These are phyloP conservation scores for Phytophthora podocarpi DNA, from an alignment of 352 stramenopile genomes.

Conservation along the genomic window DNA sequence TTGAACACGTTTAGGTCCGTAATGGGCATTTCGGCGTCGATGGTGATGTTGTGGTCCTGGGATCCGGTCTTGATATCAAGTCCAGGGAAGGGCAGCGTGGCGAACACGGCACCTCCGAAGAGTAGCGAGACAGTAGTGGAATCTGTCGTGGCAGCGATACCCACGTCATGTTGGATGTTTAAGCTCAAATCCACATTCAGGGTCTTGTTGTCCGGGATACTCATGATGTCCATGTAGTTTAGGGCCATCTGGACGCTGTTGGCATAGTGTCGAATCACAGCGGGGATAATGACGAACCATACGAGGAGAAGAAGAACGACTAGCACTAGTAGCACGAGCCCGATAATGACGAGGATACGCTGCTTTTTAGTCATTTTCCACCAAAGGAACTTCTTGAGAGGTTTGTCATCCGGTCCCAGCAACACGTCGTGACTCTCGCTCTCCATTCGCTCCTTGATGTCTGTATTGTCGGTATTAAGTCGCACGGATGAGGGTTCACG, in stretches of 20 bases:
- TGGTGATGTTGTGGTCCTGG: slow-evolving; percentile 55
- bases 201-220: slow-evolving; percentile 40
- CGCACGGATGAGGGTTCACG: slow-evolving; percentile 16
- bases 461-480: slow-evolving; percentile 3
- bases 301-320: slow-evolving; percentile 52
- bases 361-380: slow-evolving; percentile 62
- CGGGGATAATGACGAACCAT: slow-evolving; percentile 64
- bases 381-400: slow-evolving; percentile 47
- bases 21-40: slow-evolving; percentile 42
- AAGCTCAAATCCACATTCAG: slow-evolving; percentile 58
- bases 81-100: slow-evolving; percentile 44
- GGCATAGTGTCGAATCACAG: slow-evolving; percentile 54
- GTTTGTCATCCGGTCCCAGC: slow-evolving; percentile 10
- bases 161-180: slow-evolving; percentile 48
- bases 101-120: slow-evolving; percentile 50
- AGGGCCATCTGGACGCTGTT: slow-evolving; percentile 55
- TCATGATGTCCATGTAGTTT: slow-evolving; percentile 69
- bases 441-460: slow-evolving; percentile 11
- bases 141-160: slow-evolving; percentile 45
- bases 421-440: slow-evolving; percentile 4
- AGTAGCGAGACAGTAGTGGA: slow-evolving; percentile 45
- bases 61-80: slow-evolving; percentile 46
- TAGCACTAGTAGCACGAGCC: slow-evolving; percentile 39
- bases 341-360: slow-evolving; percentile 44
- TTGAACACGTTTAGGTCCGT: slow-evolving; percentile 49